Evolutionary conservation across 2,329 filamentous ascomycete genomes (phyloP).

Genomic region (Bipolaris oryzae): DNA sequence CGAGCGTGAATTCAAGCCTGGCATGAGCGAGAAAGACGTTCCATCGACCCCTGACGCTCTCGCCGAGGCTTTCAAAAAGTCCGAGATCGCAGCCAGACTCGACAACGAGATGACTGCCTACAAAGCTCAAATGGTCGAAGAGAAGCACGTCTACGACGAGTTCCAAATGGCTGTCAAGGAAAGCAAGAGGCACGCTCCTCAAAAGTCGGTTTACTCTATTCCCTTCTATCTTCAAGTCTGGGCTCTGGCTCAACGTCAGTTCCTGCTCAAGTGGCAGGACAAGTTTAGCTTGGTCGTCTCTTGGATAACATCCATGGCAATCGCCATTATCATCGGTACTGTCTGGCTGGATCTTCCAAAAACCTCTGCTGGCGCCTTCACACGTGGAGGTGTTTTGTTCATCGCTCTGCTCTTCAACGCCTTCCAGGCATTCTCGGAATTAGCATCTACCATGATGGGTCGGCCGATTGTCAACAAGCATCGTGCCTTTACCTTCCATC

Average conservation of each 20-base stretch:
- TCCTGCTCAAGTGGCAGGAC: constrained; percentile 84
- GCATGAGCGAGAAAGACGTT: constrained; percentile 68
- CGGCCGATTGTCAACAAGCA: constrained; percentile 83
- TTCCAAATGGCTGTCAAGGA: constrained; percentile 78
- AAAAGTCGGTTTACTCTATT: constrained; percentile 79
- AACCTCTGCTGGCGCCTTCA: constrained; percentile 73
- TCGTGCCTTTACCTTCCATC: constrained; percentile 80
- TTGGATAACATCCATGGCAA: constrained; percentile 72
- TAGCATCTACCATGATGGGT: constrained; percentile 76
- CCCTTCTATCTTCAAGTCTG: constrained; percentile 83
- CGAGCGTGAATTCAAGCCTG: constrained; percentile 75
- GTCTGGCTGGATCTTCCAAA: constrained; percentile 74
- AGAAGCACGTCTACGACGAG: constrained; percentile 73
- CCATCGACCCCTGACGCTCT: constrained; percentile 72
- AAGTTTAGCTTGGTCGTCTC: constrained; percentile 76
- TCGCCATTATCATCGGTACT: constrained; percentile 79
- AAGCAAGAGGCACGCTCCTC: constrained; percentile 75
- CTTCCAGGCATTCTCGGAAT: constrained; percentile 83
- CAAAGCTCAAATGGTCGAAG: constrained; percentile 65
- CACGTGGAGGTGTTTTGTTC: constrained; percentile 81
- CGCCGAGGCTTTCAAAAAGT: constrained; percentile 72
- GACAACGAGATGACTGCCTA: constrained; percentile 72
- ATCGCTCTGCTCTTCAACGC: constrained; percentile 81
- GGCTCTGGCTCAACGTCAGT: constrained; percentile 83
- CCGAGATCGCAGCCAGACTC: constrained; percentile 62